Conservation (phyloP, 192 early-diverging fungal species). For the Coemansia sp. region DNA sequence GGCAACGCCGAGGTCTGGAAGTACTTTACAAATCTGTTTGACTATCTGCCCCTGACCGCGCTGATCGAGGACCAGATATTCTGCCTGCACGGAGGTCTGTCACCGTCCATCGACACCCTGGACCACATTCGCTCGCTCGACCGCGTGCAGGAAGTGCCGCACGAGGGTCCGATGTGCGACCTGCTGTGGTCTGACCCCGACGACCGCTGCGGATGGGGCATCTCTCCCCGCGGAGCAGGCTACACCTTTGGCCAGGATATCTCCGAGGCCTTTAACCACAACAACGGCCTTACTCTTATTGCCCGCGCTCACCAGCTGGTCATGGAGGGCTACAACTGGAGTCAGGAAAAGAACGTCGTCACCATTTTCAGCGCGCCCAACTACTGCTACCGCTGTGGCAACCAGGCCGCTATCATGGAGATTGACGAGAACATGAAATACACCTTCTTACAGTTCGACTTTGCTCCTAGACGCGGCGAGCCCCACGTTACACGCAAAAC, state of each 20-base stretch:
- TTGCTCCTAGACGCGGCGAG: slow-evolving; percentile 94
- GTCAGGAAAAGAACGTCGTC: slow-evolving; percentile 96
- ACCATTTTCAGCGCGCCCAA: slow-evolving; percentile 99
- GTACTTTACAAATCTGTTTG: slow-evolving; percentile 96
- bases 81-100: slow-evolving; percentile 97
- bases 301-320: slow-evolving; percentile 93
- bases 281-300: slow-evolving; percentile 95
- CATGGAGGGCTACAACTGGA: slow-evolving; percentile 99
- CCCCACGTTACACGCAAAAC: slow-evolving; percentile 97
- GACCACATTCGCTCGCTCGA: slow-evolving; percentile 96
- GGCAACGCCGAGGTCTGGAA: slow-evolving; percentile 99
- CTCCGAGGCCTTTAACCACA: slow-evolving; percentile 85
- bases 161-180: slow-evolving; percentile 87
- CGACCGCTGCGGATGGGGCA: slow-evolving; percentile 85
- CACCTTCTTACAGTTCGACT: slow-evolving; percentile 98
- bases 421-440: slow-evolving; percentile 99
- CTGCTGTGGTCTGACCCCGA: slow-evolving; percentile 85
- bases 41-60: slow-evolving; percentile 93
- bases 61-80: slow-evolving; percentile 97
- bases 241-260: slow-evolving; percentile 91
- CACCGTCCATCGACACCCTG: slow-evolving; percentile 91
- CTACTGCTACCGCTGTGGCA: slow-evolving; percentile 99
- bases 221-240: slow-evolving; percentile 82
- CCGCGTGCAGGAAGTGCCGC: slow-evolving; percentile 89
- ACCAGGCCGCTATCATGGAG: slow-evolving; percentile 99